Conservation (phyloP, 2,329 filamentous ascomycete genomes). For the Colletotrichum kahawae region DNA sequence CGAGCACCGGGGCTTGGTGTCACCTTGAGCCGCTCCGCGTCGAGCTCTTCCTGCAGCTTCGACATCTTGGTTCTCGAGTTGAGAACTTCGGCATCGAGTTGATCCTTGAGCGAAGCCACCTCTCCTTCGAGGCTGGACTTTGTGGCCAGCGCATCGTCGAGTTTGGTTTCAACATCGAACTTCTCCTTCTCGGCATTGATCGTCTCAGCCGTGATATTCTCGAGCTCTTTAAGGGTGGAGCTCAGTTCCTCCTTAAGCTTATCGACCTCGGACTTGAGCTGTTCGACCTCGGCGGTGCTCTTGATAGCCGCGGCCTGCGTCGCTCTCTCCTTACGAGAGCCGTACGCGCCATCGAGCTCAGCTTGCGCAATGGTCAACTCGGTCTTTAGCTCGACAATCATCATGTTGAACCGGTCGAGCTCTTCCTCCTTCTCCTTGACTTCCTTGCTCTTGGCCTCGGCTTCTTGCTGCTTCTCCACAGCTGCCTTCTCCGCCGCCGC, state of each 20-base stretch:
- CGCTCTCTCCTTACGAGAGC: slow-evolving; percentile 62
- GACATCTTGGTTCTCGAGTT: slow-evolving; percentile 39
- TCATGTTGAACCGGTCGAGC: slow-evolving; percentile 54
- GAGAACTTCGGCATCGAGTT: slow-evolving; percentile 47
- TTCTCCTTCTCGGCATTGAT: slow-evolving; percentile 56
- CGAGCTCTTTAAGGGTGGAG: slow-evolving; percentile 55
- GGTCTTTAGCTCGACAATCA: slow-evolving; percentile 64
- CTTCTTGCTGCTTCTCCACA: slow-evolving; percentile 45
- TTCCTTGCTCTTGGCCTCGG: slow-evolving; percentile 39
- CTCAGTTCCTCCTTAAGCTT: slow-evolving; percentile 56
- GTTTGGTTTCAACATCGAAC: slow-evolving; percentile 46
- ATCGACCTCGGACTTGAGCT: slow-evolving; percentile 53
- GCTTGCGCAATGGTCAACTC: slow-evolving; percentile 66
- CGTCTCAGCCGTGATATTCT: slow-evolving; percentile 58
- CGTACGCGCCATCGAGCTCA: slow-evolving; percentile 67
- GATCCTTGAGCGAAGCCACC: slow-evolving; percentile 36
- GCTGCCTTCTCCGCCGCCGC: slow-evolving; percentile 29
- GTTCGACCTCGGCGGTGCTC: slow-evolving; percentile 48
- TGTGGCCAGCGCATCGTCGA: slow-evolving; percentile 44
- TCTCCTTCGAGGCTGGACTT: slow-evolving; percentile 43
- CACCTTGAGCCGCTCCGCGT: slow-evolving; percentile 53
- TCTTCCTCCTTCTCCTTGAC: slow-evolving; percentile 55
- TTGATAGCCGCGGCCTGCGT: slow-evolving; percentile 60
- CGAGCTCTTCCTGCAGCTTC: slow-evolving; percentile 56
- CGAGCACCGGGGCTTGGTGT: slow-evolving; percentile 33